Evolutionary conservation across 2,329 filamentous ascomycete species (phyloP).

Genomic region (Dactylellina drechsleri): DNA sequence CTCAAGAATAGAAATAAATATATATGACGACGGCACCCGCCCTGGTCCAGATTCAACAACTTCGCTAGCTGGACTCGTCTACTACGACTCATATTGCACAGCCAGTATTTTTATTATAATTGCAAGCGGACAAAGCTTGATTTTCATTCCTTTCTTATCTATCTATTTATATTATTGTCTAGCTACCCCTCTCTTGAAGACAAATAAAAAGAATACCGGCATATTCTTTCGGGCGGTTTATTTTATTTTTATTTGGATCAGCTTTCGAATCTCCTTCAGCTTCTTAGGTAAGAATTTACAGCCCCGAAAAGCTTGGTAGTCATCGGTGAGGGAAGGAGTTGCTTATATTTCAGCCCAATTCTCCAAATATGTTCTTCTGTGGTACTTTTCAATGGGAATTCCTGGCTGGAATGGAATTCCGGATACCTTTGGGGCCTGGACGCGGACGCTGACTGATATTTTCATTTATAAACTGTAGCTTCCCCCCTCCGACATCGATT

Average conservation of each 20-base stretch:
- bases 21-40: constrained; percentile 49
- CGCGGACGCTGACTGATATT: not conserved
- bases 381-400: no score
- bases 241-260: not conserved
- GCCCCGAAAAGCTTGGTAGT: no score
- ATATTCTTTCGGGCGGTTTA: constrained; percentile 19
- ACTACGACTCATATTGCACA: not conserved
- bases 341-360: no score
- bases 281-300: constrained; percentile 43
- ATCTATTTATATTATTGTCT: no score
- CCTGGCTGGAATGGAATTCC: no score
- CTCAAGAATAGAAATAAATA: not conserved
- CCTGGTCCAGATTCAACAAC: constrained; percentile 31
- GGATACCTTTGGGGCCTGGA: not conserved
- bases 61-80: constrained; percentile 7
- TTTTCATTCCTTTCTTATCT: no score
- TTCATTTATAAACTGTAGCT: not conserved
- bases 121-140: not conserved
- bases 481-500: no score
- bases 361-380: no score
- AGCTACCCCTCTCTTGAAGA: no score
- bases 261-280: constrained; percentile 11
- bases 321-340: no score
- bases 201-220: constrained; percentile 10
- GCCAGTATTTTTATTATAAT: constrained; percentile 3